A percentile compares a stretch with the other conserved stretches of the same genome.
Evolutionary conservation across 306 rosid species (phyloP).

Genomic region (Lathyrus tuberosus): DNA sequence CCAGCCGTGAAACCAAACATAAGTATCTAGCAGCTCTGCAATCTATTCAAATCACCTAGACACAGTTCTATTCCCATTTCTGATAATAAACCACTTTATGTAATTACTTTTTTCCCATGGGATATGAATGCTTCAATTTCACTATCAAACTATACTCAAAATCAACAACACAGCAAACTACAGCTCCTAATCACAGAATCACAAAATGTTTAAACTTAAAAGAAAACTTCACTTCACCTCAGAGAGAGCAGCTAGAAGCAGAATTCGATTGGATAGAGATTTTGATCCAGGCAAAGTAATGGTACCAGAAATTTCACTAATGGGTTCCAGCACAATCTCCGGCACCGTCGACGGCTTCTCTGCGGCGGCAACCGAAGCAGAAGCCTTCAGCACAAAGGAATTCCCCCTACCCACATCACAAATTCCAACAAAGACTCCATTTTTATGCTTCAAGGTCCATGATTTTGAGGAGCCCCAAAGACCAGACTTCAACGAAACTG

Average conservation of each 20-base stretch:
- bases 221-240: slow-evolving; percentile 56
- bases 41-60: background rate
- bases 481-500: slow-evolving; percentile 56
- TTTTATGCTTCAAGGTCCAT: slow-evolving; percentile 50
- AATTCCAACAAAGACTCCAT: slow-evolving; percentile 37
- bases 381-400: slow-evolving; percentile 44
- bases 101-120: background rate
- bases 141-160: slow-evolving; percentile 5
- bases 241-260: slow-evolving; percentile 97
- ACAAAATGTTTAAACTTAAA: background rate
- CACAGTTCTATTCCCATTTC: slow-evolving; percentile 27
- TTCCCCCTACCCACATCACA: slow-evolving; percentile 37
- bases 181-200: slow-evolving; percentile 2
- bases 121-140: slow-evolving; percentile 1
- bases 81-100: slow-evolving; percentile 18
- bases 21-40: no score
- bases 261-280: slow-evolving; percentile 87
- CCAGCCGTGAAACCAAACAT: no score
- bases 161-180: background rate
- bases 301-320: slow-evolving; percentile 80
- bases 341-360: slow-evolving; percentile 80
- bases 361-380: slow-evolving; percentile 67
- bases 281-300: slow-evolving; percentile 92
- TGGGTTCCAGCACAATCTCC: slow-evolving; percentile 92
- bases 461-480: slow-evolving; percentile 54